Evolutionary conservation across 2,329 filamentous ascomycete species (phyloP).

Genomic region (Celoporthe dispersa): DNA sequence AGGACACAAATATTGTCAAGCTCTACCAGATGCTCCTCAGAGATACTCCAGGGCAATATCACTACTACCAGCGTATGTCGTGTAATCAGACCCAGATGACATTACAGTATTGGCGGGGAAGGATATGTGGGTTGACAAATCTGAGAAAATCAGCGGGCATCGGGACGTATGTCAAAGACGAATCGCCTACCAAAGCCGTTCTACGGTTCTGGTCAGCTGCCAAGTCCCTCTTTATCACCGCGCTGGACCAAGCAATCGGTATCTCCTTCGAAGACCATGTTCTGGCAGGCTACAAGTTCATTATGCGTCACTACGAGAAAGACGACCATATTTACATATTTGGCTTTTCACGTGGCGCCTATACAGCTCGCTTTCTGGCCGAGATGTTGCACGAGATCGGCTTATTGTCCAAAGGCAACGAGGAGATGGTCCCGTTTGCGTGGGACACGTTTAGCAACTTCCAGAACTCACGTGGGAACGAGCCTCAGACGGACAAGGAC

Average conservation of each 20-base stretch:
- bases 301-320: conserved; percentile 58
- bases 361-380: conserved; percentile 57
- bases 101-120: too few species aligned
- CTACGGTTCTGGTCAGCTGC: conserved; percentile 37
- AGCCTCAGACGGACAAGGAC: conserved; percentile 31
- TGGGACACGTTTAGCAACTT: conserved; percentile 37
- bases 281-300: conserved; percentile 55
- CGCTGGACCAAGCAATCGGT: conserved; percentile 49
- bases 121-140: neutral
- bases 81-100: neutral
- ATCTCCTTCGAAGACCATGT: conserved; percentile 56
- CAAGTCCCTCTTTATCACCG: conserved; percentile 39
- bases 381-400: conserved; percentile 56
- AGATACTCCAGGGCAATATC: conserved; percentile 47
- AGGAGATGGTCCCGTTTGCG: conserved; percentile 58
- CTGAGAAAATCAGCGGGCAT: conserved; percentile 45
- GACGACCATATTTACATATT: conserved; percentile 59
- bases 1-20: conserved; percentile 60
- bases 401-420: conserved; percentile 55
- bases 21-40: conserved; percentile 52
- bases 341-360: conserved; percentile 57
- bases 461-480: neutral
- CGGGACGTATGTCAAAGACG: conserved; percentile 53
- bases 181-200: conserved; percentile 44
- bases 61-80: conserved; percentile 52